Base-by-base conservation (phyloP, 805 yeast genomes). In the Hagleromyces aurorensis region DNA sequence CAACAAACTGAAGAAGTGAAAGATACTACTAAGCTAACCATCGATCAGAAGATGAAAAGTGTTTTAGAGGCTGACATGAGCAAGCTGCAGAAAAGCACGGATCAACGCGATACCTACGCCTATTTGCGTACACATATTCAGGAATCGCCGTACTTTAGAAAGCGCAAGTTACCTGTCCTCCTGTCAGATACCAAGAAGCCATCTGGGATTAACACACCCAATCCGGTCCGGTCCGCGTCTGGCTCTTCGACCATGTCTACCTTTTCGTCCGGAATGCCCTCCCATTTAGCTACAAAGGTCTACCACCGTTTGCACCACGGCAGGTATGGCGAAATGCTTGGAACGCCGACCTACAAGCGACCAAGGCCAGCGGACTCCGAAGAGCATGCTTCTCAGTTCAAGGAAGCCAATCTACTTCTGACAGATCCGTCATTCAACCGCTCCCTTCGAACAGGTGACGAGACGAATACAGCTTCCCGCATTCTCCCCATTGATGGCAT, bases 111-210 rank as follows among this genome's bases (percentile, higher is more conserved):
- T 21, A 48, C 55, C 7, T 54, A 52, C 27, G 46, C 50, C 2
- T 50, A 52, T 37, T 33, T 52, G 23, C 46, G 43, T 25, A 37
- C 47, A 1, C 59, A 54, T 32, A 36, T 52, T 15, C 38, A 41
- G 3, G 55, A 55, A 4, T 53, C 59, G 3, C 54, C 59, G 7
- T 48, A 39, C 20, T 13, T 36, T 23, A 40, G 38, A 23, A 51
- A 43, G 23, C 37, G 49, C 12, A 56, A 56, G 32, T 29, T 56
- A 15, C 55, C 60, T 10, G 53, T 56, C 4, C 35, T 55, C 6
- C 31, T 48, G 4, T 53, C 60, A 6, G 55, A 45, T 18, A 37
- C 46, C 3, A 44, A 44, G 21, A 40, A 37, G 15, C 18, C 27
- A 2, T 39, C 33, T 23, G 40, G 37, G n/a, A 51, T 47, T 30